phyloP scores from a whole-genome alignment of 1,284 basidiomycete genomes.

The Clitocybe nebularis region DNA sequence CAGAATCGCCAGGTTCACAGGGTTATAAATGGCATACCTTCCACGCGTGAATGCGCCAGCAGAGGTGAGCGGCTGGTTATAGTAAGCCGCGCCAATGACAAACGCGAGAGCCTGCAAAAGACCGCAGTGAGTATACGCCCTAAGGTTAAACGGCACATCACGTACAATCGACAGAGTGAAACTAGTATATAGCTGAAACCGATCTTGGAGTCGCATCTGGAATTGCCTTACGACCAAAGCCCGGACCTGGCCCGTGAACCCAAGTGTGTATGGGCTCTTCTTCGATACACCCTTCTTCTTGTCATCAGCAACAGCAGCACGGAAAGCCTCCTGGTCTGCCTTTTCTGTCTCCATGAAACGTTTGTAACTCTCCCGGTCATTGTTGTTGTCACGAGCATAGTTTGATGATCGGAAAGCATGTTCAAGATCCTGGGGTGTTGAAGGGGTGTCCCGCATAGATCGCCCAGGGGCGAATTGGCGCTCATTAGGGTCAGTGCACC shows the following conservation, averaged over 20 bases:
- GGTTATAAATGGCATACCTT: constrained; percentile 20
- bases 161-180: constrained; percentile 53
- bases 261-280: constrained; percentile 85
- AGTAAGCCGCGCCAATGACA: constrained; percentile 75
- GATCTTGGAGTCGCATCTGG: constrained; percentile 76
- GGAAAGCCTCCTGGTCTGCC: constrained; percentile 71
- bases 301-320: constrained; percentile 69
- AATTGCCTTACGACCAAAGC: constrained; percentile 76
- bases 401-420: constrained; percentile 60
- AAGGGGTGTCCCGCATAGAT: constrained; percentile 63
- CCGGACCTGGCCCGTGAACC: constrained; percentile 71
- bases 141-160: constrained; percentile 12
- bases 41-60: constrained; percentile 86
- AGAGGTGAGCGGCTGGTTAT: constrained; percentile 68
- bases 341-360: constrained; percentile 59
- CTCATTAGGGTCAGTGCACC: constrained; percentile 82
- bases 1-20: not conserved
- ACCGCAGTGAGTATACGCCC: not conserved
- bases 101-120: constrained; percentile 56
- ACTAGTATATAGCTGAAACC: constrained; percentile 76
- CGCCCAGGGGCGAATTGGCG: constrained; percentile 77
- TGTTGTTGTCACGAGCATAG: constrained; percentile 44
- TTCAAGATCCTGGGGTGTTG: constrained; percentile 71
- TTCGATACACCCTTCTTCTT: constrained; percentile 83
- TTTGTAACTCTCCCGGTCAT: constrained; percentile 63